These are phyloP conservation scores for Triticum urartu DNA, from an alignment of 176 grass and related monocot genomes.

Conservation along the genomic window DNA sequence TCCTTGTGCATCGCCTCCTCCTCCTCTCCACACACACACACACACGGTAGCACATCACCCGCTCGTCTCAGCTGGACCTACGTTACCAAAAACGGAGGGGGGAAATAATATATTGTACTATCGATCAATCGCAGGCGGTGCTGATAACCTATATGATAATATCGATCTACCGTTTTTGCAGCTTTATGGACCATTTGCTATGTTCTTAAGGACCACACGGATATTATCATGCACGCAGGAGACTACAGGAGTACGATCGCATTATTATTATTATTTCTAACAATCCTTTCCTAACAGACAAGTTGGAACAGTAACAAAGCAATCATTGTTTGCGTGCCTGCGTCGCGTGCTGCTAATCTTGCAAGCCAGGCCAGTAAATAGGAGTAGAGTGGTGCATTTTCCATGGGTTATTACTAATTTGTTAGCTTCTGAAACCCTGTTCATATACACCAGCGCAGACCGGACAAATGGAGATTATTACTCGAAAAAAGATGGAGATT, in stretches of 20 bases:
- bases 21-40: background rate
- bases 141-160: constrained; percentile 27
- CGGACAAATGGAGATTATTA: no score
- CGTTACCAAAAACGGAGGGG: background rate
- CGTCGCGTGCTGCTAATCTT: background rate
- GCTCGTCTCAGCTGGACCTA: background rate
- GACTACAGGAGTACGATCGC: background rate
- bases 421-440: background rate
- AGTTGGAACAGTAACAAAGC: background rate
- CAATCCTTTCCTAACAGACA: background rate
- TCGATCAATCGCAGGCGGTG: background rate
- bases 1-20: background rate
- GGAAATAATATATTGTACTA: background rate
- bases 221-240: background rate
- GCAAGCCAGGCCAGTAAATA: background rate
- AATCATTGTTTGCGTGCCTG: background rate
- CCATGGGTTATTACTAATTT: no score
- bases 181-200: constrained; percentile 34
- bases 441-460: background rate
- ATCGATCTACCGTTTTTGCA: background rate
- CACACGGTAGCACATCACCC: background rate
- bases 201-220: constrained; percentile 21
- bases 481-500: background rate
- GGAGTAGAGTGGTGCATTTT: background rate
- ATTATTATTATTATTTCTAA: background rate